Conservation (phyloP, 306 rosid genomes). For the Glycine soja region DNA sequence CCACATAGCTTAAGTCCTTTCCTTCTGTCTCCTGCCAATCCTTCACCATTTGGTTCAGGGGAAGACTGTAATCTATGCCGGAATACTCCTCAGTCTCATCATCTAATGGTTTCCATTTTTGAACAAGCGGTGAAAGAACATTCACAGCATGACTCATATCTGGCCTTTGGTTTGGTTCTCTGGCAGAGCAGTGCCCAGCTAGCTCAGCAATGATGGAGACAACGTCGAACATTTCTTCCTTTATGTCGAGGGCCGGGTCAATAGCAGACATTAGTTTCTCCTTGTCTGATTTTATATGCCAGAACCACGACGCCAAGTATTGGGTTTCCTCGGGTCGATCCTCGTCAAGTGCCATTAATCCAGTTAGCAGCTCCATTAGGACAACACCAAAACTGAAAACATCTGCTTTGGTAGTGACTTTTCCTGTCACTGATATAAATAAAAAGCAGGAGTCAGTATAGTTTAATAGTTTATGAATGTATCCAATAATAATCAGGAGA, state of each 20-base stretch:
- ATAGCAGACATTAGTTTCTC: slow-evolving; percentile 53
- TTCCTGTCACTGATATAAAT: slow-evolving; percentile 76
- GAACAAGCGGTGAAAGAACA: slow-evolving; percentile 78
- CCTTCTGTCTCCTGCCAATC: slow-evolving; percentile 92
- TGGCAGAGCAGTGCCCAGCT: slow-evolving; percentile 91
- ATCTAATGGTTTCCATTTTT: slow-evolving; percentile 80
- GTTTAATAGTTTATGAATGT: background rate
- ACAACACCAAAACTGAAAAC: slow-evolving; percentile 94
- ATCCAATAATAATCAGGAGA: background rate
- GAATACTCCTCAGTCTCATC: slow-evolving; percentile 71
- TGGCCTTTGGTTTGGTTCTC: slow-evolving; percentile 84
- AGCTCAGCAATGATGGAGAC: slow-evolving; percentile 65
- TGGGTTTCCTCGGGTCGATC: slow-evolving; percentile 82
- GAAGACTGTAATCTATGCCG: slow-evolving; percentile 78
- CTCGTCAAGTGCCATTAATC: slow-evolving; percentile 87
- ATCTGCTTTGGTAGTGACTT: slow-evolving; percentile 86
- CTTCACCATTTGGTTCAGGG: slow-evolving; percentile 91
- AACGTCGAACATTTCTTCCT: slow-evolving; percentile 71
- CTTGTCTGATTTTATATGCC: slow-evolving; percentile 74
- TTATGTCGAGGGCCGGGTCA: slow-evolving; percentile 61
- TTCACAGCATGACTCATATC: slow-evolving; percentile 87
- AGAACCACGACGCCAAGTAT: slow-evolving; percentile 90
- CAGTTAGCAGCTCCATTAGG: slow-evolving; percentile 85
- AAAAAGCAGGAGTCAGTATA: slow-evolving; percentile 45
- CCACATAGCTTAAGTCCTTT: slow-evolving; percentile 63